Conservation (phyloP, 1,139 yeast species). For the Blastobotrys petasosporus region DNA sequence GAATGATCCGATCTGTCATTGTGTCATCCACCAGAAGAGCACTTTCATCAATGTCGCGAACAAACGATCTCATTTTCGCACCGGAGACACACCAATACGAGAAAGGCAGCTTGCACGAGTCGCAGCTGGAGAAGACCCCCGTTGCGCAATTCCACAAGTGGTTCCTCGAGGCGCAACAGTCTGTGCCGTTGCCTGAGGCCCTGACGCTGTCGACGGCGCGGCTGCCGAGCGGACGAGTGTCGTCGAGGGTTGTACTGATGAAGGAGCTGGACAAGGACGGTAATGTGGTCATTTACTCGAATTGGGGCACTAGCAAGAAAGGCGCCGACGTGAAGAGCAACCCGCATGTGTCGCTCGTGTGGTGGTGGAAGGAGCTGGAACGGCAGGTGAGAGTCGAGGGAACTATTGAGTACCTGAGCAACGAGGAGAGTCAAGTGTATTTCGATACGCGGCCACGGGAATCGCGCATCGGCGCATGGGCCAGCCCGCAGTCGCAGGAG, state of each 20-base stretch:
- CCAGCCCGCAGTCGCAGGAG: slow-evolving; percentile 76
- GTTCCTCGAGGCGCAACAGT: slow-evolving; percentile 72
- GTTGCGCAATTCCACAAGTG: slow-evolving; percentile 72
- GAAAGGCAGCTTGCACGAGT: slow-evolving; percentile 53
- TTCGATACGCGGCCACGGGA: slow-evolving; percentile 87
- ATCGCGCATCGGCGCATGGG: slow-evolving; percentile 94
- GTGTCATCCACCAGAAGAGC: neutral
- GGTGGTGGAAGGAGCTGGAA: slow-evolving; percentile 87
- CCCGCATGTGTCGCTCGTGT: slow-evolving; percentile 76
- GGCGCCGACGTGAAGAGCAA: slow-evolving; percentile 63
- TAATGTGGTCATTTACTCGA: slow-evolving; percentile 74
- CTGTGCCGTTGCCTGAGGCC: slow-evolving; percentile 69
- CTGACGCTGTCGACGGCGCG: slow-evolving; percentile 78
- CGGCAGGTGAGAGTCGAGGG: slow-evolving; percentile 95
- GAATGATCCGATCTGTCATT: neutral
- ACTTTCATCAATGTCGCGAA: neutral
- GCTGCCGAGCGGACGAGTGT: slow-evolving; percentile 81
- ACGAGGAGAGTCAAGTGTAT: slow-evolving; percentile 71
- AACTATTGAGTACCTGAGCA: slow-evolving; percentile 60
- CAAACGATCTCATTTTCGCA: slow-evolving; percentile 41
- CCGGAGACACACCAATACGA: slow-evolving; percentile 88
- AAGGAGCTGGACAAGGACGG: slow-evolving; percentile 85
- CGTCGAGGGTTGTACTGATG: slow-evolving; percentile 75
- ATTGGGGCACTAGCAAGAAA: slow-evolving; percentile 85
- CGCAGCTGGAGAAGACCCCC: slow-evolving; percentile 55